Evolutionary conservation across 441 rosid species (phyloP).

Genomic region (Syzygium malaccense): DNA sequence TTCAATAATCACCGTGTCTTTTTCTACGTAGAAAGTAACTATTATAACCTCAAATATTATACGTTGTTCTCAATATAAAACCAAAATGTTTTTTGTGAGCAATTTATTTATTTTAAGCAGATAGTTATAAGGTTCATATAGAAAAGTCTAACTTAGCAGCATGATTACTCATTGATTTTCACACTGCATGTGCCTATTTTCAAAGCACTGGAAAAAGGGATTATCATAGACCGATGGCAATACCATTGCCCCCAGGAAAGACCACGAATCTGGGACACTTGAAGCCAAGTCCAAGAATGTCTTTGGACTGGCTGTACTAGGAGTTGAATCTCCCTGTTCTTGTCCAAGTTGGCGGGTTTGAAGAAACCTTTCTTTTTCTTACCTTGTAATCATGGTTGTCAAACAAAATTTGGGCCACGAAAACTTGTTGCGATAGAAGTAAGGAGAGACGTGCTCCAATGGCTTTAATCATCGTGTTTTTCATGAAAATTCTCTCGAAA

Average conservation of each 20-base stretch:
- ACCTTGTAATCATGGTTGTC: not conserved
- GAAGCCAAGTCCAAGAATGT: not conserved
- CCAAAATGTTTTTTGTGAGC: not conserved
- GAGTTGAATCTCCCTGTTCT: not conserved
- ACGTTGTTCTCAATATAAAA: not conserved
- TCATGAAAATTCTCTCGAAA: not conserved
- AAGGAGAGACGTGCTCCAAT: not conserved
- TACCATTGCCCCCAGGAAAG: not conserved
- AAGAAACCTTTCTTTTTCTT: not conserved
- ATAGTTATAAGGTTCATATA: not conserved
- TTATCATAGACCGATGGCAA: not conserved
- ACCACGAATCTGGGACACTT: not conserved
- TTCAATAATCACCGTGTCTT: not conserved
- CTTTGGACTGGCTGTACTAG: not conserved
- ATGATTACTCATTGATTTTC: not conserved
- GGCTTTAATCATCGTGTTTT: not conserved
- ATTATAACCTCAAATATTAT: not conserved
- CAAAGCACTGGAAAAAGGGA: not conserved
- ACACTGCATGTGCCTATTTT: not conserved
- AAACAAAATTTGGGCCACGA: not conserved
- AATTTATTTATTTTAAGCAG: not conserved
- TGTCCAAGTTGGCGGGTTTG: not conserved
- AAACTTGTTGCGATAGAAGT: not conserved
- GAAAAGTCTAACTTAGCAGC: not conserved
- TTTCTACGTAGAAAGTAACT: not conserved